phyloP scores from a whole-genome alignment of 257 asterid species.

The Fraxinus pennsylvanica region DNA sequence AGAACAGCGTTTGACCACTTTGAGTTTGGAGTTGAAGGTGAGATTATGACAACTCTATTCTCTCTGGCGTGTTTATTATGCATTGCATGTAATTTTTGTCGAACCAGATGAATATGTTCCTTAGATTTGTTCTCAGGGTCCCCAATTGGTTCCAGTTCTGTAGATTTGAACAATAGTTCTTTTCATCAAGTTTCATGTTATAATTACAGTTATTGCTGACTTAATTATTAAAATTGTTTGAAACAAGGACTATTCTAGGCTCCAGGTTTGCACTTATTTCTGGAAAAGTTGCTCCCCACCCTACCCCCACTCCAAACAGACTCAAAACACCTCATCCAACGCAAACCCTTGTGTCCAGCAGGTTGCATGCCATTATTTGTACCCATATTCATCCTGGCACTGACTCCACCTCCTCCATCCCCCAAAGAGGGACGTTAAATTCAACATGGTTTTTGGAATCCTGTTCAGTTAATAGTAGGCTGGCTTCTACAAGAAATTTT shows the following conservation, averaged over 20 bases:
- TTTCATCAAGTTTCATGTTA: background rate
- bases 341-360: background rate
- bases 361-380: background rate
- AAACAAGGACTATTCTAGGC: background rate
- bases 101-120: background rate
- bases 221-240: background rate
- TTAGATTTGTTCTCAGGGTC: background rate
- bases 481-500: background rate
- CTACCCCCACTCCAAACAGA: background rate
- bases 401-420: background rate
- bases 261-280: background rate
- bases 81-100: constrained; percentile 4
- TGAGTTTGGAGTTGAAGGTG: constrained; percentile 86
- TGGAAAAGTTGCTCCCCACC: background rate
- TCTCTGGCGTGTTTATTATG: constrained; percentile 14
- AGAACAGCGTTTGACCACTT: constrained; percentile 80
- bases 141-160: background rate
- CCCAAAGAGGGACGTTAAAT: no score
- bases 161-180: background rate
- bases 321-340: background rate
- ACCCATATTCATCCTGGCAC: background rate
- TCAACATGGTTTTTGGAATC: background rate
- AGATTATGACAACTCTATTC: constrained; percentile 21
- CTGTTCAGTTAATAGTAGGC: background rate
- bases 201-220: background rate